Evolutionary conservation across 768 basidiomycete species (phyloP), one percentile per base, ranked within the genome.

Genomic region (Amanita fuliginea): DNA sequence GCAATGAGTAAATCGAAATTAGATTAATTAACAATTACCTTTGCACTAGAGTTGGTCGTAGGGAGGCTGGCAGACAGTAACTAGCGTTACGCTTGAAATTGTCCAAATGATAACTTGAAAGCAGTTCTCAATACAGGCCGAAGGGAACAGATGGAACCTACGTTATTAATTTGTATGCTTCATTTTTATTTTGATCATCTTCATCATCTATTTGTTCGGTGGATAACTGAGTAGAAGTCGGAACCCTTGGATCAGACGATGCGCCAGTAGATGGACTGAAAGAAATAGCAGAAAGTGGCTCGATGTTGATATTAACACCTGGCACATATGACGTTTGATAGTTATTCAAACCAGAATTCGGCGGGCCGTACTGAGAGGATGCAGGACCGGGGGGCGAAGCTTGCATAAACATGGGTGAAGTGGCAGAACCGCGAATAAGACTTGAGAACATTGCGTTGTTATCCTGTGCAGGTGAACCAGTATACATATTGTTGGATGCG

Each of bases 21-120:
- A 33, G 34, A 19, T 5, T n/a, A 14, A 37, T 41, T 41, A 16
- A 28, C 39, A 32, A 69, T 42, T 63, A 86, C 76, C 83, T 80
- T 66, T 97, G 94, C 10, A 93, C 81, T n/a, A 85, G 66, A 4
- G 92, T 92, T 1, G 92, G 91, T 4, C 87, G 78, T 42, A 97
- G 68, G 10, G 90, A 93, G 2, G 87, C 79, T 0, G 94, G 94
- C 5, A 97, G 70, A 59, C 86, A 88, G 60, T 97, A 97, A 9
- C 78, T 75, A 36, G 81, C 82, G 57, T 94, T 94, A 53, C 85
- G 73, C 60, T 81, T 84, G 62, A 81, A 92, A 57, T 95, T 95
- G 56, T 92, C 86, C 43, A 97, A 72, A 60, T 97, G 94, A 64
- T 95, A 94, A 52, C 89, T 90, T 45, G 22, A 39, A 3, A 21